These are phyloP conservation scores for Phytophthora citrophthora DNA, from an alignment of 352 stramenopile genomes.

Conservation along the genomic window DNA sequence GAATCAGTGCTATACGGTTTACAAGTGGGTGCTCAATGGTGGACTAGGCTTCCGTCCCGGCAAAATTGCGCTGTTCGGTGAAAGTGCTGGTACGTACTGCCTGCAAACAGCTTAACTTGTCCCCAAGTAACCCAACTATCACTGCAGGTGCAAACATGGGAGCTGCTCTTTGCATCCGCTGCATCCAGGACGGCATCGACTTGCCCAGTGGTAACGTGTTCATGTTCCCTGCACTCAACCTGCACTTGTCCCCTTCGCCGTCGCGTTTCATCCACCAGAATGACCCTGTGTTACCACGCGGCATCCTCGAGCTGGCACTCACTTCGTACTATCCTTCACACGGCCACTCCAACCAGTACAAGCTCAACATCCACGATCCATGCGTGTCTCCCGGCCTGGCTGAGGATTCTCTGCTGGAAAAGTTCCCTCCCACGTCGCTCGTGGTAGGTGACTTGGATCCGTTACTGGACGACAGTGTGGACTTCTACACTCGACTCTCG, in stretches of 20 bases:
- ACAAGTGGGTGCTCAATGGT: conserved; percentile 84
- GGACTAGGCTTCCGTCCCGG: conserved; percentile 75
- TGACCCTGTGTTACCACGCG: conserved; percentile 82
- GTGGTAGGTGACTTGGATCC: conserved; percentile 89
- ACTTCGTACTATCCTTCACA: conserved; percentile 89
- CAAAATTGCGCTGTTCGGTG: conserved; percentile 80
- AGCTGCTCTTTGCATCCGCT: conserved; percentile 84
- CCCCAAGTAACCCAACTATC: not conserved
- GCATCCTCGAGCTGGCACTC: conserved; percentile 81
- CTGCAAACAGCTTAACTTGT: too few relatives aligned
- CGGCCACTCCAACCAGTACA: conserved; percentile 87
- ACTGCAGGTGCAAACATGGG: conserved; percentile 82
- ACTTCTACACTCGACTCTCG: conserved; percentile 89
- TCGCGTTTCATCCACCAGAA: conserved; percentile 90
- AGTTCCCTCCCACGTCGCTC: conserved; percentile 84
- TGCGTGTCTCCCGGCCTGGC: conserved; percentile 85
- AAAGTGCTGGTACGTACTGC: conserved; percentile 72
- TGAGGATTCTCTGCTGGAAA: conserved; percentile 72
- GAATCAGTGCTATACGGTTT: conserved; percentile 82
- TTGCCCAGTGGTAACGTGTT: conserved; percentile 85
- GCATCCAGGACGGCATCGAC: conserved; percentile 76
- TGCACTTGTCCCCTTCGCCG: conserved; percentile 87
- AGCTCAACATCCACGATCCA: conserved; percentile 88
- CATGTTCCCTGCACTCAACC: conserved; percentile 91
- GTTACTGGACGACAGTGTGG: conserved; percentile 89